Evolutionary conservation across 1,284 basidiomycete genomes (phyloP).

Genomic region (Cronartium ribicola): DNA sequence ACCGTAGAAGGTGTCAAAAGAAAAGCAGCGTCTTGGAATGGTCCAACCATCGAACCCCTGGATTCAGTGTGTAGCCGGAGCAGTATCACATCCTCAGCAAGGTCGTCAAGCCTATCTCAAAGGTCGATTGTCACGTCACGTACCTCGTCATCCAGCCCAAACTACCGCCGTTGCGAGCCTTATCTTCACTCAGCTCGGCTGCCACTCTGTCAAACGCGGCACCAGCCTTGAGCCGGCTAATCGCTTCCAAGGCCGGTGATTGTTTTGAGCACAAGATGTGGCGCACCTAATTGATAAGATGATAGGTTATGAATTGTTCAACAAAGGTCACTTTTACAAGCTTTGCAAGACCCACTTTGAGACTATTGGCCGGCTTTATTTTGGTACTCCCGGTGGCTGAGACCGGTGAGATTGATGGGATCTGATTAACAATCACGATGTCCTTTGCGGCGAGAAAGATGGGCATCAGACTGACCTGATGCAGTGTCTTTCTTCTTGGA

Average conservation of each 20-base stretch:
- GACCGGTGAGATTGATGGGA: not conserved
- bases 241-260: slow-evolving; percentile 67
- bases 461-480: not conserved
- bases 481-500: not conserved
- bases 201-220: slow-evolving; percentile 76
- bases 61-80: slow-evolving; percentile 38
- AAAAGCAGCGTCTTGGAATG: slow-evolving; percentile 78
- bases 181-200: slow-evolving; percentile 78
- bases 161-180: slow-evolving; percentile 76
- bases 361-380: slow-evolving; percentile 67
- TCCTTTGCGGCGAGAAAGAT: not conserved
- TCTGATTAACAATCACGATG: not conserved
- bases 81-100: not conserved
- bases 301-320: not conserved
- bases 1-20: slow-evolving; percentile 68
- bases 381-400: slow-evolving; percentile 16
- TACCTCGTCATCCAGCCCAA: slow-evolving; percentile 77
- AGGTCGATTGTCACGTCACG: slow-evolving; percentile 63
- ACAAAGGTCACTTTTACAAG: not conserved
- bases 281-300: slow-evolving; percentile 54
- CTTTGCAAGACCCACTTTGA: slow-evolving; percentile 58
- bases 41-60: slow-evolving; percentile 52
- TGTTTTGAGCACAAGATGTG: slow-evolving; percentile 83
- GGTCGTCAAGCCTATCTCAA: not conserved
- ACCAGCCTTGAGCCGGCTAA: slow-evolving; percentile 72